Percentiles rank a stretch among this genome's conserved stretches.
Conservation (phyloP, 768 basidiomycete species). For the Candolleomyces eurysporus region DNA sequence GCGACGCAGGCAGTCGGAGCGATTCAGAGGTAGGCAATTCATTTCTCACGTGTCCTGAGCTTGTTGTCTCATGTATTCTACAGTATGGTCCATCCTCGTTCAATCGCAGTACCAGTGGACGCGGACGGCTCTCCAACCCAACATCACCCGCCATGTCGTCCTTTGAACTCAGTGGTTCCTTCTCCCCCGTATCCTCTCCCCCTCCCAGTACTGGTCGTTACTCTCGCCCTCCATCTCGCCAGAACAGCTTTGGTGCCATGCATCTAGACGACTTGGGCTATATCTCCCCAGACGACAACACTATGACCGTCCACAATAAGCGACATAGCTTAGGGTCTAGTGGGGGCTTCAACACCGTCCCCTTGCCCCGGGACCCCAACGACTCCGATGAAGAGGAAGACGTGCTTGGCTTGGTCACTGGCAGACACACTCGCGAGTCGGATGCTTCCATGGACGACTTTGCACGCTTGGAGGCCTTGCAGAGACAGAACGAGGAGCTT, state of each 20-base stretch:
- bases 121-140: slow-evolving; percentile 72
- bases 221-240: slow-evolving; percentile 68
- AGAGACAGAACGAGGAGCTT: slow-evolving; percentile 74
- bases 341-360: slow-evolving; percentile 50
- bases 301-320: slow-evolving; percentile 27
- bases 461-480: slow-evolving; percentile 73
- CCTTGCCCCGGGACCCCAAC: slow-evolving; percentile 56
- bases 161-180: slow-evolving; percentile 19
- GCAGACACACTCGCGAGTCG: slow-evolving; percentile 57
- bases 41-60: not conserved
- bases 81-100: slow-evolving; percentile 37
- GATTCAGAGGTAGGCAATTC: slow-evolving; percentile 62
- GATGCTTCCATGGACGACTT: slow-evolving; percentile 67
- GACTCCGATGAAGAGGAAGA: slow-evolving; percentile 57
- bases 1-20: slow-evolving; percentile 71
- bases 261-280: slow-evolving; percentile 37
- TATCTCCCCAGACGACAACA: slow-evolving; percentile 35
- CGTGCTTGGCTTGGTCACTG: slow-evolving; percentile 56
- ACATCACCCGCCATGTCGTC: slow-evolving; percentile 45
- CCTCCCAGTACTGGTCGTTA: slow-evolving; percentile 30
- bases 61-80: slow-evolving; percentile 7
- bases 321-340: slow-evolving; percentile 15
- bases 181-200: slow-evolving; percentile 39
- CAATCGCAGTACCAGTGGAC: slow-evolving; percentile 40
- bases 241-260: slow-evolving; percentile 25